Evolutionary conservation across 1,284 basidiomycete genomes (phyloP).

Genomic region (Porodaedalea pini): DNA sequence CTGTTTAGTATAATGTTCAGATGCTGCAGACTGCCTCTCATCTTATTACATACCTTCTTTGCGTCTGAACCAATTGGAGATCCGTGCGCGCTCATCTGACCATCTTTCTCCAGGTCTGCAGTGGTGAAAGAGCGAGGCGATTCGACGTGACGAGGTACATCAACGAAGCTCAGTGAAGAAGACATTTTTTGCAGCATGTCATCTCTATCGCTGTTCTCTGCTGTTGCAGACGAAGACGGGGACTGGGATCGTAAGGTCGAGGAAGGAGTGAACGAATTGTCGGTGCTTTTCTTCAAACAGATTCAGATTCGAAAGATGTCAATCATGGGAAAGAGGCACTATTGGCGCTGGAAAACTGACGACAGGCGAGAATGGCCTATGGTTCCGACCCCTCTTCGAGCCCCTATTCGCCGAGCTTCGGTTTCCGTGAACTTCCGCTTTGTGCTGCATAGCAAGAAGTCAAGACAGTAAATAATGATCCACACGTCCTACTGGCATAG

Average conservation of each 20-base stretch:
- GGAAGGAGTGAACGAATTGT: not conserved
- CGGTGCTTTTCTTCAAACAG: not conserved
- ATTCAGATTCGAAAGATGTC: not conserved
- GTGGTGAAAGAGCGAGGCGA: not conserved
- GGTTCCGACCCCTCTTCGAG: not conserved
- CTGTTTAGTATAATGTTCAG: not conserved
- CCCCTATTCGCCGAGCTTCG: not conserved
- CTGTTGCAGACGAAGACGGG: not conserved
- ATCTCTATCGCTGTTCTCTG: not conserved
- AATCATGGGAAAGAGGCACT: not conserved
- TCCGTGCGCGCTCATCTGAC: not conserved
- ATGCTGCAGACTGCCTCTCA: not conserved
- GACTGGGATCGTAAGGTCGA: not conserved
- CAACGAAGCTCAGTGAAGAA: too few species aligned
- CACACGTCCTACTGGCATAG: not conserved
- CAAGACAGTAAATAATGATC: not conserved
- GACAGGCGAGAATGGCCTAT: slow-evolving; percentile 4
- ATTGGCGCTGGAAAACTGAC: not conserved
- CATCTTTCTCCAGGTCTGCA: not conserved
- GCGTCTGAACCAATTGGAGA: not conserved
- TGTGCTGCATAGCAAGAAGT: slow-evolving; percentile 1
- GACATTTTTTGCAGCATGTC: not conserved
- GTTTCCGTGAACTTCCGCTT: slow-evolving; percentile 6
- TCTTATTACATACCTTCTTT: not conserved
- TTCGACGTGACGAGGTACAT: not conserved